Evolutionary conservation across 805 yeast genomes (phyloP).

Genomic region (Pichia gijzeniarum): DNA sequence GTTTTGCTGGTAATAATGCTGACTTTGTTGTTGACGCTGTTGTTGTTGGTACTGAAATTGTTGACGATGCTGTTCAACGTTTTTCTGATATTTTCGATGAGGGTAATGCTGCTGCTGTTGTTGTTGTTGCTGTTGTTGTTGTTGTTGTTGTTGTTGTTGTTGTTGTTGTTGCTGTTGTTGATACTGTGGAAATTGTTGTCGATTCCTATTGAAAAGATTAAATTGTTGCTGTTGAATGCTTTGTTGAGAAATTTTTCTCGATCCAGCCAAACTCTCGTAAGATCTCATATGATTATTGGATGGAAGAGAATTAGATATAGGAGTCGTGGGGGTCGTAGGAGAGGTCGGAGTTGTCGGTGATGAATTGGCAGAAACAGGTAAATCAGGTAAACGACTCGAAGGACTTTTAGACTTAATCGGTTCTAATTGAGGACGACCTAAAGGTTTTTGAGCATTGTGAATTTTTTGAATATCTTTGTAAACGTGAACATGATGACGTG

Average conservation of each 20-base stretch:
- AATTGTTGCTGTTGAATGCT: constrained; percentile 2
- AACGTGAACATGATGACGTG: constrained; percentile 9
- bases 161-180: not conserved
- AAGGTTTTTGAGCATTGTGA: constrained; percentile 11
- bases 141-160: constrained; percentile 3
- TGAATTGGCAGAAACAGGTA: constrained; percentile 10
- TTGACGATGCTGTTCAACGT: constrained; percentile 3
- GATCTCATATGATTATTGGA: not conserved
- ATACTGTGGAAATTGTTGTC: not conserved
- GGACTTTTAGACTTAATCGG: constrained; percentile 10
- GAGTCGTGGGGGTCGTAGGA: constrained; percentile 7
- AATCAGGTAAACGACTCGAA: constrained; percentile 10
- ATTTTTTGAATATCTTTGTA: constrained; percentile 15
- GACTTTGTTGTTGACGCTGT: constrained; percentile 6
- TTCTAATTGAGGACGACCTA: constrained; percentile 8
- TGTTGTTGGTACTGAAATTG: not conserved
- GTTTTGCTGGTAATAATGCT: constrained; percentile 6
- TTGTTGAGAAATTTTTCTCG: constrained; percentile 2
- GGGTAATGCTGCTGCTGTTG: not conserved
- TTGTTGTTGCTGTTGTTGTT: constrained; percentile 1
- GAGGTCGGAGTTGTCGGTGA: constrained; percentile 14
- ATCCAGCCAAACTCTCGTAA: not conserved
- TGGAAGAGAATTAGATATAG: constrained; percentile 1
- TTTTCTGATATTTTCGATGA: not conserved
- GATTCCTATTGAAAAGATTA: not conserved